Evolutionary conservation across 2,329 filamentous ascomycete species (phyloP), one percentile per base, ranked within the genome.

Genomic region (Chrysoporthe austroafricana): DNA sequence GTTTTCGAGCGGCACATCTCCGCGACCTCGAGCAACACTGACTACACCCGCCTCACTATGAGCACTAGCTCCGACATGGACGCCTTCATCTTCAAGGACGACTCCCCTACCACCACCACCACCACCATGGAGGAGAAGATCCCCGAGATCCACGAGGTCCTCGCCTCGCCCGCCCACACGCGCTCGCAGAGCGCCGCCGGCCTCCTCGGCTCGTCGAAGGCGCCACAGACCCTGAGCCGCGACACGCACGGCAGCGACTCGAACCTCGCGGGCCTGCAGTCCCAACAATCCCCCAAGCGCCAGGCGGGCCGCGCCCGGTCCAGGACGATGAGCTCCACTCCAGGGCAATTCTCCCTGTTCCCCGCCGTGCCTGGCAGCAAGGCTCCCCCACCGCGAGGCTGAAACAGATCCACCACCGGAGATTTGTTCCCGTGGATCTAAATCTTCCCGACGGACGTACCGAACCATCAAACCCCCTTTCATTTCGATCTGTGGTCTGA

Each of bases 1-100:
- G 78, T 80, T 39, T 84, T 82, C 21, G 82, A 83, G 67, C 84
- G 84, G 36, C 85, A 87, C 74, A 79, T 82, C 61, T 88, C 86
- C 14, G 81, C 82, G 18, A 80, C 82, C 36, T 88, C 86, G 4
- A 83, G 81, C 11, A 83, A 83, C 69, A 87, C 86, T 0, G 83
- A 83, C 50, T 79, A 85, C 67, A 87, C 85, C 5, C 82, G 84
- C 5, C 79, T 85, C 73, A 88, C 85, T 4, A 77, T 79, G 56
- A 87, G 84, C 77, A 86, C 82, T 67, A 81, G 78, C 14, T 85
- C 82, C 13, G 77, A 78, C 71, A 72, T 80, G 72, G 74, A 79
- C 39, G 70, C 69, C 34, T 58, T 75, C 63, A 54, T 66, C 65
- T 39, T 67, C 70, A 61, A 73, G 71, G 65, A 46, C 50, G 69